Evolutionary conservation across 192 early-diverging fungal genomes (phyloP).

Genomic region (Fimicolochytrium jonesii): DNA sequence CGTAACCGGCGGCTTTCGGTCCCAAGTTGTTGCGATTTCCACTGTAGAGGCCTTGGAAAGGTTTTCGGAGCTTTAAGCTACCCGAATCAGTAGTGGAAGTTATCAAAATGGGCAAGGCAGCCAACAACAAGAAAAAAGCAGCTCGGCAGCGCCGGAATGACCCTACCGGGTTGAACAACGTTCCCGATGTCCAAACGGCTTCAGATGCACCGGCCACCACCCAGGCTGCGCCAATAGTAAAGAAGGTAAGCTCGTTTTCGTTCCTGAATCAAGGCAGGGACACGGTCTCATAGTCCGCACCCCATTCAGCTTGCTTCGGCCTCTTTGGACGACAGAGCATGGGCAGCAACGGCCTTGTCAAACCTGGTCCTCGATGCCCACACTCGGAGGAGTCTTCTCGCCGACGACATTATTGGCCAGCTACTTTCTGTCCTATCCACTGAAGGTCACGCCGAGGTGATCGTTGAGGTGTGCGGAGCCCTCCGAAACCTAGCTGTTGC

Average conservation of each 20-base stretch:
- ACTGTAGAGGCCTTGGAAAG: too few species aligned
- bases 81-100: too few species aligned
- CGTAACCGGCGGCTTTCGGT: too few species aligned
- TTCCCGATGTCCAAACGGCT: neutral
- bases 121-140: slow-evolving; percentile 2
- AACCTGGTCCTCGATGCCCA: slow-evolving; percentile 67
- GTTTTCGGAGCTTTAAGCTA: too few species aligned
- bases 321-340: slow-evolving; percentile 72
- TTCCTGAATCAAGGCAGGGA: neutral
- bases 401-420: slow-evolving; percentile 58
- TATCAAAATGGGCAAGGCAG: slow-evolving; percentile 21
- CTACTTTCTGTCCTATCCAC: slow-evolving; percentile 70
- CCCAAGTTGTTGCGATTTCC: too few species aligned
- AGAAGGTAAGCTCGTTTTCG: slow-evolving; percentile 18
- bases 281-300: too few species aligned
- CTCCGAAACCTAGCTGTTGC: slow-evolving; percentile 61
- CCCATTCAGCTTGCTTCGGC: slow-evolving; percentile 53
- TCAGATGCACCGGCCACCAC: neutral
- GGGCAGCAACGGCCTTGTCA: slow-evolving; percentile 84
- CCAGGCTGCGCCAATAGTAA: slow-evolving; percentile 20
- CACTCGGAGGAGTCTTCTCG: slow-evolving; percentile 72
- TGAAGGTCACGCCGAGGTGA: slow-evolving; percentile 68
- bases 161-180: neutral
- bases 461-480: slow-evolving; percentile 70
- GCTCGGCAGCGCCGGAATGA: neutral